Percentiles rank a stretch among this genome's conserved stretches.
These are phyloP conservation scores for Hirschioporus abietinus DNA, from an alignment of 768 basidiomycete genomes.

Conservation along the genomic window DNA sequence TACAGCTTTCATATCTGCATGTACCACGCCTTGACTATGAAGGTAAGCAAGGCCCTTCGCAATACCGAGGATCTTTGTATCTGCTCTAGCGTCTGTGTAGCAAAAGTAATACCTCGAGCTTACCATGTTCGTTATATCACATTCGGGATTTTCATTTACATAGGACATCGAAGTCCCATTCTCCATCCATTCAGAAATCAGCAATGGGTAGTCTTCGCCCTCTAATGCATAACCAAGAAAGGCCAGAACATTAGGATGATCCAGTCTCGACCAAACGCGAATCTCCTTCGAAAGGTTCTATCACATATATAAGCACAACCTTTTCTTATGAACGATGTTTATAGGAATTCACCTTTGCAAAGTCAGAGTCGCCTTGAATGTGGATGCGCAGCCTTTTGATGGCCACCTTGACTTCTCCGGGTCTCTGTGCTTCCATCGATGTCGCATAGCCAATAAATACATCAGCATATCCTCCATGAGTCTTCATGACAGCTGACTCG, in stretches of 20 bases:
- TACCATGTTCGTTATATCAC: not conserved
- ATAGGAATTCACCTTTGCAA: not conserved
- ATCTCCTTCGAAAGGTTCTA: not conserved
- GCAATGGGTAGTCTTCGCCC: not conserved
- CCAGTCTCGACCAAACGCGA: not conserved
- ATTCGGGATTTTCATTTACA: not conserved
- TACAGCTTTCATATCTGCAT: constrained; percentile 3
- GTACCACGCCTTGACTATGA: not conserved
- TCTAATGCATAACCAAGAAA: not conserved
- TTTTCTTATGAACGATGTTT: too few species aligned
- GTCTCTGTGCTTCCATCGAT: not conserved
- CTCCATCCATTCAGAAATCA: constrained; percentile 4
- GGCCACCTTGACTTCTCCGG: not conserved
- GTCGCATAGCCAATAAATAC: not conserved
- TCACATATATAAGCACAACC: too few species aligned
- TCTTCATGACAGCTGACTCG: not conserved
- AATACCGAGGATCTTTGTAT: not conserved
- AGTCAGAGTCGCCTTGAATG: not conserved
- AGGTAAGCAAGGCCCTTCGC: constrained; percentile 1
- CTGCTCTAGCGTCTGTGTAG: not conserved
- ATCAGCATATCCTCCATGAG: not conserved
- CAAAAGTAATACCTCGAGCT: not conserved
- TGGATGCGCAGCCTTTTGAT: not conserved
- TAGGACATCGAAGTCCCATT: not conserved
- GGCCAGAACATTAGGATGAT: not conserved